Evolutionary conservation across 345 rosid species (phyloP), one percentile per base, ranked within the genome.

Genomic region (Gossypium australe): DNA sequence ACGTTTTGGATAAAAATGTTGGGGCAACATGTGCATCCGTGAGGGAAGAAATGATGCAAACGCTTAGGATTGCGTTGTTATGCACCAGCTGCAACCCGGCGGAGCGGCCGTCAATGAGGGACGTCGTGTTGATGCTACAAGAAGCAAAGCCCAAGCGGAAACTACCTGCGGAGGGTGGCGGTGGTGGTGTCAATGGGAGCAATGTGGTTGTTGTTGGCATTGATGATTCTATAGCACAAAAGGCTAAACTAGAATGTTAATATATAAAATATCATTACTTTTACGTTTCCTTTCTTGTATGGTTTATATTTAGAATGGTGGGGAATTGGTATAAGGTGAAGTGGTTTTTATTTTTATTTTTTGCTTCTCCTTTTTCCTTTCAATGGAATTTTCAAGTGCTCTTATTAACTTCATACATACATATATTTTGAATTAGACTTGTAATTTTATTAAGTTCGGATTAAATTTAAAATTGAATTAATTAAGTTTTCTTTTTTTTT

Each of bases 31-130:
- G 91, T 65, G 63, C 85, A 34, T 76, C 92, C 0, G 89, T 89
- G 51, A 86, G 91, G 84, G 94, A 93, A 64, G 98, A 93, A 76
- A 96, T 96, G 98, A 86, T 89, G 82, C 97, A 93, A 73, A 82
- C 93, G 87, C 79, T 96, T 20, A 84, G 85, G 69, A 94, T 96
- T 43, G 97, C 99, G 3, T 64, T 93, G 87, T 80, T 90, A 1
- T 96, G 99, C 81, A 96, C 97, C 0, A 84, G 91, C 63, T 81
- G 85, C 27, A 93, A 87, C 75, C 99, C 98, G 16, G 89, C 85
- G 0, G 98, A 96, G 66, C 89, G 99, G 27, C 99, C 99, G 1
- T 87, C 97, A 0, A 96, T 96, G 99, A 90, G 99, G 84, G 98
- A 96, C 41, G 99, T 92, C 4, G 86, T 96, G 82, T 24, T 89